Percentiles rank a stretch among this genome's conserved stretches.
phyloP scores from a whole-genome alignment of 192 early-diverging fungal species.

The Podila verticillata region DNA sequence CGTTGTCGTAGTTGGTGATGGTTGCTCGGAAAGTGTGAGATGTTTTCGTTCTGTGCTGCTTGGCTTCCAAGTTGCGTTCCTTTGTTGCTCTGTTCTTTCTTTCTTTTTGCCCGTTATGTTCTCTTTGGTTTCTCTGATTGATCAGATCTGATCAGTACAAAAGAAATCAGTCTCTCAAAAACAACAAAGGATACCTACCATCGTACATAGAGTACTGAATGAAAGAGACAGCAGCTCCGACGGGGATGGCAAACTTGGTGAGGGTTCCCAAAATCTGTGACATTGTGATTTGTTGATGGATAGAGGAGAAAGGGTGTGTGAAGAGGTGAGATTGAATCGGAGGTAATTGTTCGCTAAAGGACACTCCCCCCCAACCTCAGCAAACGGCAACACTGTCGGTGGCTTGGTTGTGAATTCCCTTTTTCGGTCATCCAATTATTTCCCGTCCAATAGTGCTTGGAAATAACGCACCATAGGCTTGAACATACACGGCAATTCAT shows the following conservation, averaged over 20 bases:
- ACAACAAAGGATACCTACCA: conserved; percentile 70
- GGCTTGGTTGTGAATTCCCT: neutral
- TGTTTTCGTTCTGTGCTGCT: neutral
- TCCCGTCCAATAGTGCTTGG: neutral
- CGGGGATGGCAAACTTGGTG: conserved; percentile 82
- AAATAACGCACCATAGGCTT: no score
- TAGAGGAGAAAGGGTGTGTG: neutral
- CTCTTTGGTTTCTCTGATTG: neutral
- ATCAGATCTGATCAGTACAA: neutral
- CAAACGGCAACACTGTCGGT: neutral
- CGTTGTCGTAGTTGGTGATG: no score
- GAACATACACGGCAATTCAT: no score
- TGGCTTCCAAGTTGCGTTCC: neutral
- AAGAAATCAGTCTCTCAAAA: neutral
- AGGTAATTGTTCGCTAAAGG: neutral
- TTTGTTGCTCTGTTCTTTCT: neutral
- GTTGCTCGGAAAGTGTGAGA: neutral
- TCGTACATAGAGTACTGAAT: conserved; percentile 92
- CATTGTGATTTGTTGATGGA: conserved; percentile 45
- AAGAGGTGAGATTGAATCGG: neutral
- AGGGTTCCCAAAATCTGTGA: conserved; percentile 70
- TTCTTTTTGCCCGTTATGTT: neutral
- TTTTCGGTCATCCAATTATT: neutral
- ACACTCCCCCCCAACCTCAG: neutral
- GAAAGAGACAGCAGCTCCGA: conserved; percentile 74